Evolutionary conservation across 2,329 filamentous ascomycete genomes (phyloP).

Genomic region (Pseudodiploospora longispora): DNA sequence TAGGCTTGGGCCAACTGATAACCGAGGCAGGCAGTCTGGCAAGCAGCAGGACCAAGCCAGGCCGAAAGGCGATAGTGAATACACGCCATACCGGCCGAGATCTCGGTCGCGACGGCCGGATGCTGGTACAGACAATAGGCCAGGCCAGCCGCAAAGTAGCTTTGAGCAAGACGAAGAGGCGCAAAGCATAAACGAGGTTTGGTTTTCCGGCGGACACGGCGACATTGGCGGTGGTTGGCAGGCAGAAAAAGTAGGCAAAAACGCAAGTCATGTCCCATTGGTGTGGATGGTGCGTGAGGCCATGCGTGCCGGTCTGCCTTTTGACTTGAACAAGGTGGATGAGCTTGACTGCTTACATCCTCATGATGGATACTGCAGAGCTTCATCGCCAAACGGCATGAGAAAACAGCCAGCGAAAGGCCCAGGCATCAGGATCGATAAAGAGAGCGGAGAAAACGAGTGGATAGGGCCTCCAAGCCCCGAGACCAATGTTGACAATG

Average conservation of each 20-base stretch:
- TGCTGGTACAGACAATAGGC: constrained; percentile 1
- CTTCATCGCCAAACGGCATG: background rate
- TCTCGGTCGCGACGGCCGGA: constrained; percentile 28
- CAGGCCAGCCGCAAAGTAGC: constrained; percentile 10
- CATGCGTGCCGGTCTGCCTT: constrained; percentile 56
- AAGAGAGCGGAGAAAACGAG: constrained; percentile 4
- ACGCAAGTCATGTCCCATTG: constrained; percentile 59
- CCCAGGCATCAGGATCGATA: constrained; percentile 15
- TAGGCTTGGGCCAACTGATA: background rate
- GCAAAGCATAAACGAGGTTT: constrained; percentile 73
- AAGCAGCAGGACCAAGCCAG: constrained; percentile 11
- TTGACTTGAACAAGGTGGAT: constrained; percentile 60
- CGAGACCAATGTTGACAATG: constrained; percentile 15
- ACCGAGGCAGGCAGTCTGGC: constrained; percentile 2
- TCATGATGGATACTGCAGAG: constrained; percentile 3
- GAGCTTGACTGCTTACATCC: constrained; percentile 50
- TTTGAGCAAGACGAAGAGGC: constrained; percentile 39
- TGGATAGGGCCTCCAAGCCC: constrained; percentile 13
- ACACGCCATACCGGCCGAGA: constrained; percentile 34
- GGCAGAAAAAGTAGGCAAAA: constrained; percentile 45
- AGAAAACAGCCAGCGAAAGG: constrained; percentile 6
- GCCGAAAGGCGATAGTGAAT: constrained; percentile 9
- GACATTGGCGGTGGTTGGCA: constrained; percentile 75
- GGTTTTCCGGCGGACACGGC: constrained; percentile 72
- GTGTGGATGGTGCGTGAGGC: constrained; percentile 61